Evolutionary conservation across 805 yeast species (phyloP).

Genomic region (Saccharomycopsis vini): DNA sequence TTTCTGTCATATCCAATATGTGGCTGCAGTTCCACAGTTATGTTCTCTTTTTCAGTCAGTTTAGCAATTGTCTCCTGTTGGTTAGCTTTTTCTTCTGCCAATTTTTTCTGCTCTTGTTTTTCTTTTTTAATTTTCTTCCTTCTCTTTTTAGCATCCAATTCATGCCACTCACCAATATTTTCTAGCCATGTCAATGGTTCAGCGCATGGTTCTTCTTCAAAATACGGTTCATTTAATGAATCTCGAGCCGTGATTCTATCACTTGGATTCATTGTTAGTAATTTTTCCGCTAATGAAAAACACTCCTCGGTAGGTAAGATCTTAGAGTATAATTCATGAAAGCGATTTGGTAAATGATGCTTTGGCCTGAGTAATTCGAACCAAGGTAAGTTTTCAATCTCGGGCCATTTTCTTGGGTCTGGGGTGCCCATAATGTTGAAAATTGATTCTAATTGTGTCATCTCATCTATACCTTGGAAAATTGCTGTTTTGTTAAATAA

Average conservation of each 20-base stretch:
- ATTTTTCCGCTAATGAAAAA: constrained; percentile 52
- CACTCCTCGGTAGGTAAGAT: constrained; percentile 41
- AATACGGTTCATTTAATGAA: constrained; percentile 67
- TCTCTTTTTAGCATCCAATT: constrained; percentile 83
- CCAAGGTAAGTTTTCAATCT: constrained; percentile 80
- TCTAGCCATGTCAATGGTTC: constrained; percentile 48
- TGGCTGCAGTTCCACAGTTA: not conserved
- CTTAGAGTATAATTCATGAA: constrained; percentile 30
- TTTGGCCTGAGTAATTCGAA: constrained; percentile 70
- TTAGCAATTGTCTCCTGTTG: too few species aligned
- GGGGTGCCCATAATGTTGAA: constrained; percentile 88
- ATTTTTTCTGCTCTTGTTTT: constrained; percentile 11
- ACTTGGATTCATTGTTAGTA: constrained; percentile 62
- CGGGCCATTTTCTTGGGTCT: constrained; percentile 63
- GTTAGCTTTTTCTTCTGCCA: not conserved
- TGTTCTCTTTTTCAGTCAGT: too few species aligned
- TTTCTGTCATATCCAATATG: not conserved
- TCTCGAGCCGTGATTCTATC: constrained; percentile 57
- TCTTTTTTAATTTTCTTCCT: constrained; percentile 37
- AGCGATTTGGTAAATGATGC: constrained; percentile 24
- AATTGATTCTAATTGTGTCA: constrained; percentile 70
- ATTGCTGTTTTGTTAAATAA: constrained; percentile 64
- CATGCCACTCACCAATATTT: constrained; percentile 87
- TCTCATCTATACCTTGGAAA: constrained; percentile 84
- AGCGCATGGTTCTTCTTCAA: constrained; percentile 57